Conservation (phyloP, 345 rosid species). For the Pugionium dolabratum region DNA sequence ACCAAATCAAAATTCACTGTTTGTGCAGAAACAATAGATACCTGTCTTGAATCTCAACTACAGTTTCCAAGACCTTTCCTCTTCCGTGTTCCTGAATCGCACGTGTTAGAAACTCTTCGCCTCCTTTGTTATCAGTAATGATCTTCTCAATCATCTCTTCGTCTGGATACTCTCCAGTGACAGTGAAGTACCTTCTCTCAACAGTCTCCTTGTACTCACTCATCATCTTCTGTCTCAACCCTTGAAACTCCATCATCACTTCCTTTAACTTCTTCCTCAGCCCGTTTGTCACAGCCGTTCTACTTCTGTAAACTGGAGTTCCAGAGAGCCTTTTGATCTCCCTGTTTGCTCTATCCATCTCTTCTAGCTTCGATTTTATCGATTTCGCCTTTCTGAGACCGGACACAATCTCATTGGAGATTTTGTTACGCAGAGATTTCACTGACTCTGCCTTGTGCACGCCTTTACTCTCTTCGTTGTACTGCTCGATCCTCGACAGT, state of each 20-base stretch:
- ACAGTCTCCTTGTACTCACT: slow-evolving; percentile 86
- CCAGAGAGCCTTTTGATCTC: slow-evolving; percentile 87
- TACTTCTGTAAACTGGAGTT: slow-evolving; percentile 70
- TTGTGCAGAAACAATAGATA: slow-evolving; percentile 16
- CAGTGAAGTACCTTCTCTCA: slow-evolving; percentile 87
- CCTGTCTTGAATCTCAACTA: slow-evolving; percentile 92
- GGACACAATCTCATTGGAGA: slow-evolving; percentile 66
- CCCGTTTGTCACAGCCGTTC: slow-evolving; percentile 81
- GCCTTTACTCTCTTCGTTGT: slow-evolving; percentile 79
- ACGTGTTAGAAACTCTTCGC: slow-evolving; percentile 63
- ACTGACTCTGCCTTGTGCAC: slow-evolving; percentile 76
- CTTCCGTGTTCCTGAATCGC: slow-evolving; percentile 96
- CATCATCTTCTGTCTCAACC: slow-evolving; percentile 85
- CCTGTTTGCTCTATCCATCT: slow-evolving; percentile 78
- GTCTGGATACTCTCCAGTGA: slow-evolving; percentile 81
- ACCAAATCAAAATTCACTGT: background rate
- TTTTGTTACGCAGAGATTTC: slow-evolving; percentile 59
- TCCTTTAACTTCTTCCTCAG: slow-evolving; percentile 77
- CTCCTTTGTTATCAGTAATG: slow-evolving; percentile 62
- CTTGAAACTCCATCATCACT: slow-evolving; percentile 96
- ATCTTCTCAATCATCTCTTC: slow-evolving; percentile 89
- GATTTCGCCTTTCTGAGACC: slow-evolving; percentile 65
- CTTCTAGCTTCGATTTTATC: slow-evolving; percentile 70
- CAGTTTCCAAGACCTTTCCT: slow-evolving; percentile 87
- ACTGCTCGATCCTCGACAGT: slow-evolving; percentile 57